Conservation (phyloP, 2,329 filamentous ascomycete species). For the Ceratocystis papillata region DNA sequence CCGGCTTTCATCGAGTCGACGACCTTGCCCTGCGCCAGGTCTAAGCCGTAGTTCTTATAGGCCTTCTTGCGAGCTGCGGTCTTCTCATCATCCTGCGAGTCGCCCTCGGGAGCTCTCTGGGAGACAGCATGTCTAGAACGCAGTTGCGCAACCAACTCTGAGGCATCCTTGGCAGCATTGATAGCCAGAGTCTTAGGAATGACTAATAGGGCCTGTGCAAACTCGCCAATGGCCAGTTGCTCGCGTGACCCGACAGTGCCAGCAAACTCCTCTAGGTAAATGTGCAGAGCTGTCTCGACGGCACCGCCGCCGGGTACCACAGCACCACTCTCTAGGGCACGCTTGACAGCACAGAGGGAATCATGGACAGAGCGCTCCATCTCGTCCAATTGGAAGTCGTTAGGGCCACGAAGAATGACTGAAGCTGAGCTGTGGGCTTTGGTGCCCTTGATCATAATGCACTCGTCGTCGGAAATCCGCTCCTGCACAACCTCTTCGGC, state of each 20-base stretch:
- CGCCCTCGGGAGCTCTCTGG: conserved; percentile 80
- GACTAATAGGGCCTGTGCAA: conserved; percentile 83
- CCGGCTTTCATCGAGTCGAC: conserved; percentile 90
- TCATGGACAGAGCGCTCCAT: conserved; percentile 99
- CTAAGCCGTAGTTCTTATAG: conserved; percentile 97
- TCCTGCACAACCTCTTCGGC: conserved; percentile 97
- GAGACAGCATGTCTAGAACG: conserved; percentile 88
- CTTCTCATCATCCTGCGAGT: conserved; percentile 77
- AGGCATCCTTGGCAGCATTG: conserved; percentile 93
- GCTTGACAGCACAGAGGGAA: conserved; percentile 91
- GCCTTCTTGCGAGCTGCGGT: conserved; percentile 84
- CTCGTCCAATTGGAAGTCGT: conserved; percentile 94
- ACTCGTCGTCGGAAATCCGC: conserved; percentile 97
- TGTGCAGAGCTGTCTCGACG: conserved; percentile 96
- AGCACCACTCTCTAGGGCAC: conserved; percentile 89
- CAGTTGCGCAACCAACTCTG: conserved; percentile 89
- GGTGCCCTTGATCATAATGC: conserved; percentile 90
- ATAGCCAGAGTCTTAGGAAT: conserved; percentile 95
- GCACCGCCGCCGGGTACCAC: conserved; percentile 95
- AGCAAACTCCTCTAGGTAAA: conserved; percentile 97
- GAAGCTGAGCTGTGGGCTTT: conserved; percentile 90
- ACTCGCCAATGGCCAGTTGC: conserved; percentile 95
- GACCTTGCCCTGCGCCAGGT: conserved; percentile 78
- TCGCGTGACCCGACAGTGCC: conserved; percentile 94
- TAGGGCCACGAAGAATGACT: conserved; percentile 87